A percentile compares a stretch with the other conserved stretches of the same genome.
Conservation (phyloP, 2,329 filamentous ascomycete genomes). For the Trichoderma cornu-damae region DNA sequence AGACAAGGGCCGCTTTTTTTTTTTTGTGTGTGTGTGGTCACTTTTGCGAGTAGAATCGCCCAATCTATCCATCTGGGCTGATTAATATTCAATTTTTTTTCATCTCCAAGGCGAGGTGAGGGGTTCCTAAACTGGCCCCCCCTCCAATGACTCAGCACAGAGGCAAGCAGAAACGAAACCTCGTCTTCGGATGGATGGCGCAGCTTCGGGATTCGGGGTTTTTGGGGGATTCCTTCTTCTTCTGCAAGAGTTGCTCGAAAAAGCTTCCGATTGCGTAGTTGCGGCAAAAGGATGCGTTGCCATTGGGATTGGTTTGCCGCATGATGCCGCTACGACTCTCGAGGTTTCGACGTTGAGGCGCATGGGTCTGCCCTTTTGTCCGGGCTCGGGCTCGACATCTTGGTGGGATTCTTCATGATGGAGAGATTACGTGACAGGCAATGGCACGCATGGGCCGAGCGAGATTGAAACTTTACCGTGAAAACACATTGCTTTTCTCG, state of each 20-base stretch:
- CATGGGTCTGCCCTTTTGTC: background rate
- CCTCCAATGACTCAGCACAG: background rate
- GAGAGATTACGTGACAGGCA: too few relatives aligned
- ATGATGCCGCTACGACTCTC: slow-evolving; percentile 13
- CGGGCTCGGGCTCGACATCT: background rate
- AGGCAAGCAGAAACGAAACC: background rate
- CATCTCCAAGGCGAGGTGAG: background rate
- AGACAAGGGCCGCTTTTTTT: background rate
- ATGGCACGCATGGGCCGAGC: too few relatives aligned
- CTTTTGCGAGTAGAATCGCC: too few relatives aligned
- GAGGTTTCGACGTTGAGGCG: background rate
- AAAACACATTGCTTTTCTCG: background rate
- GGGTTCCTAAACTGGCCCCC: background rate
- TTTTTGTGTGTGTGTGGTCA: too few relatives aligned
- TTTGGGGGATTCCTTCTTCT: background rate
- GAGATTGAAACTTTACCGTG: too few relatives aligned
- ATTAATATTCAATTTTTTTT: slow-evolving; percentile 7
- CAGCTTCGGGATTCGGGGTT: slow-evolving; percentile 11
- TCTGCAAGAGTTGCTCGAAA: background rate
- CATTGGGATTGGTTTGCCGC: slow-evolving; percentile 2
- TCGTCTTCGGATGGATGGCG: background rate
- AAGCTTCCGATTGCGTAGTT: background rate
- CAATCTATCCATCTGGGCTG: background rate
- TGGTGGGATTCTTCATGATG: too few relatives aligned
- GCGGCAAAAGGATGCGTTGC: slow-evolving; percentile 7